phyloP scores from a whole-genome alignment of 2,329 filamentous ascomycete species.

The Fusarium oxysporum region DNA sequence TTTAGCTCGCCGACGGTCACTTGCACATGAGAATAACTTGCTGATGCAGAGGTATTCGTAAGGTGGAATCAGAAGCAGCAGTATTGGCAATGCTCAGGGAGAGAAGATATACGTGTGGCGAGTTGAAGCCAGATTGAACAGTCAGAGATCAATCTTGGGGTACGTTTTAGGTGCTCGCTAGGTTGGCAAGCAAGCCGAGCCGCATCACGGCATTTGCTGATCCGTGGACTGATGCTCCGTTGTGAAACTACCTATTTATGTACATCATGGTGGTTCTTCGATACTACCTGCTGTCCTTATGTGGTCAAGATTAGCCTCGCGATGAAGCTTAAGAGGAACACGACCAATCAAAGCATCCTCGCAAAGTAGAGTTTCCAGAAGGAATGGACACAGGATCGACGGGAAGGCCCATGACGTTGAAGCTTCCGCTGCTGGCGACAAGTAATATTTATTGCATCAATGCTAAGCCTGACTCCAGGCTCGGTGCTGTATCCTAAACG shows the following conservation, averaged over 20 bases:
- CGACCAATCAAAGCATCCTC: not conserved
- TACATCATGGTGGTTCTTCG: not conserved
- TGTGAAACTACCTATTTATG: constrained; percentile 7
- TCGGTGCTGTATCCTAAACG: not conserved
- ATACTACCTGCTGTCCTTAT: not conserved
- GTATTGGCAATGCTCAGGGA: not conserved
- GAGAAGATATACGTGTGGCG: no score
- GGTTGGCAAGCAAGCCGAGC: constrained; percentile 1
- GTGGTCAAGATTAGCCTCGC: not conserved
- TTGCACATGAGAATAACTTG: not conserved
- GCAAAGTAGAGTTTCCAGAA: constrained; percentile 17
- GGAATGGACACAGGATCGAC: constrained; percentile 6
- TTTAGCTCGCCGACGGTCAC: not conserved
- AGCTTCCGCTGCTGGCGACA: constrained; percentile 2
- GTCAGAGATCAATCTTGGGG: not conserved
- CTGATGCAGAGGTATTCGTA: not conserved
- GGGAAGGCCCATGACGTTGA: constrained; percentile 21
- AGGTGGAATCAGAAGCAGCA: not conserved
- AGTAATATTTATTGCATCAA: constrained; percentile 2
- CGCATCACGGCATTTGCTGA: constrained; percentile 16
- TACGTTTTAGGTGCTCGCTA: not conserved
- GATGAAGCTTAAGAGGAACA: not conserved
- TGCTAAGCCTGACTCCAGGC: not conserved
- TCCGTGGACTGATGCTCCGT: constrained; percentile 17
- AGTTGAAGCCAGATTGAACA: not conserved